phyloP scores from a whole-genome alignment of 177 flowering plant genomes.

The Telopea speciosissima region DNA sequence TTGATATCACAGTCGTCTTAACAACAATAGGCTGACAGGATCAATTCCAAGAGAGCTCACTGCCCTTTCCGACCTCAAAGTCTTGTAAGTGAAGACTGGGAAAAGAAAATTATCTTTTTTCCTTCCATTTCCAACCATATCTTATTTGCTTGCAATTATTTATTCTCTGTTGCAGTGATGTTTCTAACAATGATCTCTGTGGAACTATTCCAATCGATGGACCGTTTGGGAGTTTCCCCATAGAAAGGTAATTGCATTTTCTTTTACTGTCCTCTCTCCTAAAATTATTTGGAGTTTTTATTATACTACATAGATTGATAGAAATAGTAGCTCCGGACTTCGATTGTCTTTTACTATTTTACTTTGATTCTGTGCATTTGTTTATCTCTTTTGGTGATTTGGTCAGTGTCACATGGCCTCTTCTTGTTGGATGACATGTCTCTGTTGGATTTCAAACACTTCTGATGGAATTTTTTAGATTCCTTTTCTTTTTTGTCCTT shows the following conservation, averaged over 20 bases:
- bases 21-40: slow-evolving; percentile 71
- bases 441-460: no score
- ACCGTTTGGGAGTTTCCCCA: slow-evolving; percentile 53
- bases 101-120: background rate
- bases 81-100: slow-evolving; percentile 45
- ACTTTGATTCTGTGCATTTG: no score
- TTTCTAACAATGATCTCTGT: slow-evolving; percentile 68
- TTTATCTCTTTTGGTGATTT: no score
- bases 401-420: no score
- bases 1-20: slow-evolving; percentile 49
- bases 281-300: background rate
- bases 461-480: no score
- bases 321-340: no score
- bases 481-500: no score
- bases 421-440: no score
- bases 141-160: background rate
- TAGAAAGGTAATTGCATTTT: slow-evolving; percentile 39
- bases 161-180: slow-evolving; percentile 49
- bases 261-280: background rate
- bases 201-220: slow-evolving; percentile 87
- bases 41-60: slow-evolving; percentile 76
- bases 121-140: background rate
- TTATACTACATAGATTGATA: no score
- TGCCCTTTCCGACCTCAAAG: slow-evolving; percentile 58
- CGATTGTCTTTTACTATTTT: no score